phyloP scores from a whole-genome alignment of 2,329 filamentous ascomycete genomes.

The Beauveria brongniartii region DNA sequence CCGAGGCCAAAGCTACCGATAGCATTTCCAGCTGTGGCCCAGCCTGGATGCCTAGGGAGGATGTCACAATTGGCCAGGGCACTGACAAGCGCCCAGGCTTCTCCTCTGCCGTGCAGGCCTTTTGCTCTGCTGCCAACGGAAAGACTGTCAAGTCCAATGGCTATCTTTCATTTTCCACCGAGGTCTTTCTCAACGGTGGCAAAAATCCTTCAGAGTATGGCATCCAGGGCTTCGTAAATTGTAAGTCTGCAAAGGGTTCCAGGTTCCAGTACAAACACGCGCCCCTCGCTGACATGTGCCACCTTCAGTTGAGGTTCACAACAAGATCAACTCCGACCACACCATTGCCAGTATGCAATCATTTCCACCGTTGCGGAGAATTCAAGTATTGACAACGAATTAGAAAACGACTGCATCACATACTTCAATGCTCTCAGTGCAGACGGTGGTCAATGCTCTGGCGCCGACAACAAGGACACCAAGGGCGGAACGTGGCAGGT shows the following conservation, averaged over 20 bases:
- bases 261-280: background rate
- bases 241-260: constrained; percentile 3
- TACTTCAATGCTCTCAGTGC: constrained; percentile 13
- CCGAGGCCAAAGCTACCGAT: constrained; percentile 10
- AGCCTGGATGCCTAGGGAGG: constrained; percentile 15
- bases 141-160: constrained; percentile 13
- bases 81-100: constrained; percentile 14
- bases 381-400: background rate
- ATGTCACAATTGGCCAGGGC: constrained; percentile 13
- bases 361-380: background rate
- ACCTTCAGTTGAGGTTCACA: constrained; percentile 15
- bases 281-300: background rate
- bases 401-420: background rate
- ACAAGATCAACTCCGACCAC: constrained; percentile 14
- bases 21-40: constrained; percentile 16
- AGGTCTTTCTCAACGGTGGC: constrained; percentile 16
- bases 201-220: constrained; percentile 13
- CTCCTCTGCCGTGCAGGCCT: constrained; percentile 13
- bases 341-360: constrained; percentile 11
- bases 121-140: constrained; percentile 14
- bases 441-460: constrained; percentile 15
- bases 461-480: constrained; percentile 14
- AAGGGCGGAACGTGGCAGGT: constrained; percentile 17
- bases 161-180: constrained; percentile 13
- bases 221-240: constrained; percentile 15